Base-by-base conservation (phyloP, 257 asterid species). In the Solanum medicagineum region DNA sequence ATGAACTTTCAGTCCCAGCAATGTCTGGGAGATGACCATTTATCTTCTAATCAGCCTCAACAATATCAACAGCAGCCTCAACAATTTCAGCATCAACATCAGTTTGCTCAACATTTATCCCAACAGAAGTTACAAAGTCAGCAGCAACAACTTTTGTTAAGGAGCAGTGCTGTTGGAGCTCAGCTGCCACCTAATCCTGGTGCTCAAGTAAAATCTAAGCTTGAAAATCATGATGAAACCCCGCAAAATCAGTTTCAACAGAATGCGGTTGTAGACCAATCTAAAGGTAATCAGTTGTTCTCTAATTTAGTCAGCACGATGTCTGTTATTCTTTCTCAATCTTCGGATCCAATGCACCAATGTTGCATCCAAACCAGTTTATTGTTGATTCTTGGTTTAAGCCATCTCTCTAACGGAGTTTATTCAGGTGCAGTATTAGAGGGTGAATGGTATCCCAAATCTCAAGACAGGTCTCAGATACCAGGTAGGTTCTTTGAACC, bases 111-210 rank as follows among this genome's bases (percentile, higher is more conserved):
- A 63, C 92, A 87, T 88, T 95, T 89, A 80, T 87, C 86, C 85
- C 94, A 89, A 87, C 96, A 90, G 70, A 95, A 89, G 59, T 92
- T 81, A 85, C 97, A 90, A 86, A 86, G 53, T 87, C 97, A 93
- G 82, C 94, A 91, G 75, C 88, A 89, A 86, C 98, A 92, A 89
- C 86, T 85, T 86, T 75, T 91, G 88, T 26, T 85, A 71, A 93
- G 91, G 90, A 92, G 85, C 86, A 93, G 91, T 77, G 85, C 90
- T 86, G 89, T 86, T 89, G 88, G 86, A 79, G 88, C 93, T 81
- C 97, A 91, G 87, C 81, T 85, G 62, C 83, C 94, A 79, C 85
- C 95, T 65, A 89, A 88, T 89, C 82, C 90, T 83, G 93, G 86
- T 88, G 75, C 93, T 73, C 92, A 89, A 85, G 83, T 81, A 10